Conservation (phyloP, 495 filamentous ascomycete species). For the Articulospora tetracladia region DNA sequence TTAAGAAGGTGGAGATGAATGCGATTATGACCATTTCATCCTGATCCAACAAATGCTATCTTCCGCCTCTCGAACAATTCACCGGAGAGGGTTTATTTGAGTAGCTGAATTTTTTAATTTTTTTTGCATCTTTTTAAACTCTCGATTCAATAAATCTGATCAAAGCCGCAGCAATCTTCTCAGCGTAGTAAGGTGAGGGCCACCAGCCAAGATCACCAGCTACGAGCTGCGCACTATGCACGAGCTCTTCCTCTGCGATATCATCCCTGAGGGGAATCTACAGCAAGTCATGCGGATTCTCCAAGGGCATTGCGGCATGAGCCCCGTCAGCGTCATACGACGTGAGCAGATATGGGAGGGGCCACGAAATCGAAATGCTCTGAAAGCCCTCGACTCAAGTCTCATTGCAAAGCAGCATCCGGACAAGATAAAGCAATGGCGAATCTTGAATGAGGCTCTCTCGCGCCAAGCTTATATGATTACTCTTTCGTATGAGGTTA, state of each 20-base stretch:
- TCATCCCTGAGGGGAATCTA: slow-evolving; percentile 11
- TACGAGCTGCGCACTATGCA: slow-evolving; percentile 23
- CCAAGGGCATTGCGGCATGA: slow-evolving; percentile 24
- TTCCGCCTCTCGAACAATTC: no score
- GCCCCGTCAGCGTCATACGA: slow-evolving; percentile 9
- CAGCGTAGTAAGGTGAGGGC: no score
- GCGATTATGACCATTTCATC: no score
- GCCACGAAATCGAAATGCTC: slow-evolving; percentile 4
- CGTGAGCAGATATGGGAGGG: slow-evolving; percentile 19
- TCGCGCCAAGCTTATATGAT: slow-evolving; percentile 21
- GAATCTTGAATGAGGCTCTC: slow-evolving; percentile 13
- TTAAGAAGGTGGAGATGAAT: no score
- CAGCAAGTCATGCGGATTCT: slow-evolving; percentile 14
- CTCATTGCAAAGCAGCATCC: slow-evolving; percentile 9
- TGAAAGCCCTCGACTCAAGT: slow-evolving; percentile 11
- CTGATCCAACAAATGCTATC: no score
- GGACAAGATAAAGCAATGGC: slow-evolving; percentile 12
- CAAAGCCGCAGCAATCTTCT: neutral
- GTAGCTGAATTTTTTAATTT: no score
- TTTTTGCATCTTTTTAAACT: no score
- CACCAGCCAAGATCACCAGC: no score
- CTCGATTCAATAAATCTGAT: neutral
- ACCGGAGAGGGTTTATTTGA: no score
- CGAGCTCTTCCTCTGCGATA: slow-evolving; percentile 21
- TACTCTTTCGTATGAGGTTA: slow-evolving; percentile 17